Conservation (phyloP, 345 rosid species). For the Geranium brycei region DNA sequence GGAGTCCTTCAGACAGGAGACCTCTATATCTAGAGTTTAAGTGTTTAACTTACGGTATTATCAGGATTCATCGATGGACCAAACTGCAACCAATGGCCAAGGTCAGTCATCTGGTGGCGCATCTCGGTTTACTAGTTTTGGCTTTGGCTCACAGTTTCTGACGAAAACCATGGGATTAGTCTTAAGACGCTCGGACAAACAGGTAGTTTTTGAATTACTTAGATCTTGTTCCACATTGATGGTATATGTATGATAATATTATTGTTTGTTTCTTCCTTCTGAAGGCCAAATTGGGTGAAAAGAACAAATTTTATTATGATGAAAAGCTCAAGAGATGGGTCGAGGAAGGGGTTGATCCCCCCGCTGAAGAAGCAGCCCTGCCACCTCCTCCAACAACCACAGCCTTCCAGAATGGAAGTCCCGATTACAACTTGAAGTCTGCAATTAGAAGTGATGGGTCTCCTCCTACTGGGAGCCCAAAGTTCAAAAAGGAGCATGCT, state of each 20-base stretch:
- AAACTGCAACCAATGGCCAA: conserved; percentile 34
- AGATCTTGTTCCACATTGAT: too few relatives aligned
- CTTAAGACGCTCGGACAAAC: conserved; percentile 54
- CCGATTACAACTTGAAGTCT: conserved; percentile 53
- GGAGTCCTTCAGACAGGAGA: neutral
- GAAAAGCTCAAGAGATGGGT: conserved; percentile 97
- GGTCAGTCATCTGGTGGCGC: conserved; percentile 38
- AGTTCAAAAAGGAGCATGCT: conserved; percentile 37
- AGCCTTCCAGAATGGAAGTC: conserved; percentile 49
- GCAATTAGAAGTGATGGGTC: conserved; percentile 40
- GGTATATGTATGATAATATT: too few relatives aligned
- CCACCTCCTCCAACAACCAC: conserved; percentile 78
- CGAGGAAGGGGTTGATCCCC: conserved; percentile 85
- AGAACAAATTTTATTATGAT: conserved; percentile 77
- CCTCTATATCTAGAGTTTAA: conserved; percentile 1
- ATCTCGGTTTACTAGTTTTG: conserved; percentile 71
- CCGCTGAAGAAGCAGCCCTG: conserved; percentile 66
- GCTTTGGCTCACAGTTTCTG: conserved; percentile 66
- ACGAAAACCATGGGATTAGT: conserved; percentile 50
- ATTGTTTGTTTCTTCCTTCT: conserved; percentile 3
- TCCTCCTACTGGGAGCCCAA: conserved; percentile 38
- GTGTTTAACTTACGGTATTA: conserved; percentile 6
- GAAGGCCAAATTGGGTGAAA: conserved; percentile 91
- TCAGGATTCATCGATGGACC: conserved; percentile 51
- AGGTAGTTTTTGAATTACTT: conserved; percentile 29